phyloP scores from a whole-genome alignment of 1,284 basidiomycete genomes.

The Ganoderma multipileum region DNA sequence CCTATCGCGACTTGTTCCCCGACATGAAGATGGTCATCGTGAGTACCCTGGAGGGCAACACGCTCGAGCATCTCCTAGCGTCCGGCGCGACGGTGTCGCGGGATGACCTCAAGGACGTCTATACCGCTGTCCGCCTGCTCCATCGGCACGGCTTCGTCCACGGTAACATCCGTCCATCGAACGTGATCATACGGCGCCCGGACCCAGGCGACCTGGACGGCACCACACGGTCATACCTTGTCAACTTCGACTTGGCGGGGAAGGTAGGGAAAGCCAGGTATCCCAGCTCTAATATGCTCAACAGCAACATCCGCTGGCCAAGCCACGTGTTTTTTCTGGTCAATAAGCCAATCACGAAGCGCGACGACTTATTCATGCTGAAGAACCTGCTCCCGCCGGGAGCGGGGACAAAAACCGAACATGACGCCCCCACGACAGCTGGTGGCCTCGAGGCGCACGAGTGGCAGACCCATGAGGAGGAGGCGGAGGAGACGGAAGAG shows the following conservation, averaged over 20 bases:
- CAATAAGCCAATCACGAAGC: background rate
- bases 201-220: background rate
- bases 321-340: background rate
- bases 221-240: background rate
- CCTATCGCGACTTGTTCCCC: background rate
- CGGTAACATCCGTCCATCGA: background rate
- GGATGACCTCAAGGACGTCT: background rate
- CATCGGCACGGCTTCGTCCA: background rate
- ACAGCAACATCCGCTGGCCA: background rate
- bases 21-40: background rate
- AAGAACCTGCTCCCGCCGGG: background rate
- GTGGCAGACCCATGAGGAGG: no score
- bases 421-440: background rate
- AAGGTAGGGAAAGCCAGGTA: background rate
- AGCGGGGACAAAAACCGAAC: background rate
- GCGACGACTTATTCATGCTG: background rate
- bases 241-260: background rate
- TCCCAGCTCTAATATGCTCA: background rate
- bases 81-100: background rate
- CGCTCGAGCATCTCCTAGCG: background rate
- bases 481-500: no score
- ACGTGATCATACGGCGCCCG: background rate
- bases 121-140: background rate
- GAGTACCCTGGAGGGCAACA: background rate
- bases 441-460: no score